Base-by-base conservation (phyloP, 495 filamentous ascomycete genomes). In the Stereocaulon alpinum region DNA sequence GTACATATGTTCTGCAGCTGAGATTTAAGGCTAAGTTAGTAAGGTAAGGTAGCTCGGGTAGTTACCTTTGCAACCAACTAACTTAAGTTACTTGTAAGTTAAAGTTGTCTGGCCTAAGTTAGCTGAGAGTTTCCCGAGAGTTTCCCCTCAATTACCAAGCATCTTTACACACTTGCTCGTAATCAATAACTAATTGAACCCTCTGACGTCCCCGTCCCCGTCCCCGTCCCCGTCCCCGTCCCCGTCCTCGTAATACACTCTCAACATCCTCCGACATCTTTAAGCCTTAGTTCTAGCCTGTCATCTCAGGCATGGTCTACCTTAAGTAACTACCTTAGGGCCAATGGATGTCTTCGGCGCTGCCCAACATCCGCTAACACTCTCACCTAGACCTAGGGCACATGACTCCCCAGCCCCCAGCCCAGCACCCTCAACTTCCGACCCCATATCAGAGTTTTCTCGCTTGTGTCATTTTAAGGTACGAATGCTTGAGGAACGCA, bases 1-100 rank as follows among this genome's bases (percentile, higher is more conserved):
- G 54, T 44, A 15, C 40, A 44, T 56, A 52, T 52, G 29, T 52
- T 52, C 34, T 52, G 49, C 49, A 52, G 49, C 49, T 52, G 49
- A 30, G 4, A 47, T 18, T 47, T 22, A 49, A 49, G 27, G 6
- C 45, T n/a, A n/a, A n/a, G n/a, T n/a, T n/a, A n/a, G n/a, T n/a
- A n/a, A n/a, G n/a, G n/a, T n/a, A n/a, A n/a, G n/a, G n/a, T n/a
- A n/a, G n/a, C n/a, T n/a, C n/a, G n/a, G n/a, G n/a, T n/a, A n/a
- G n/a, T n/a, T n/a, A n/a, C n/a, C n/a, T n/a, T n/a, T n/a, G n/a
- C n/a, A n/a, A n/a, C n/a, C n/a, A n/a, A n/a, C n/a, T n/a, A n/a
- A n/a, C n/a, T n/a, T n/a, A n/a, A n/a, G n/a, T n/a, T n/a, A n/a
- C n/a, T n/a, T n/a, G n/a, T n/a, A n/a, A n/a, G n/a, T n/a, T n/a